Conservation (phyloP, 768 basidiomycete species). For the Grammothele lineata region DNA sequence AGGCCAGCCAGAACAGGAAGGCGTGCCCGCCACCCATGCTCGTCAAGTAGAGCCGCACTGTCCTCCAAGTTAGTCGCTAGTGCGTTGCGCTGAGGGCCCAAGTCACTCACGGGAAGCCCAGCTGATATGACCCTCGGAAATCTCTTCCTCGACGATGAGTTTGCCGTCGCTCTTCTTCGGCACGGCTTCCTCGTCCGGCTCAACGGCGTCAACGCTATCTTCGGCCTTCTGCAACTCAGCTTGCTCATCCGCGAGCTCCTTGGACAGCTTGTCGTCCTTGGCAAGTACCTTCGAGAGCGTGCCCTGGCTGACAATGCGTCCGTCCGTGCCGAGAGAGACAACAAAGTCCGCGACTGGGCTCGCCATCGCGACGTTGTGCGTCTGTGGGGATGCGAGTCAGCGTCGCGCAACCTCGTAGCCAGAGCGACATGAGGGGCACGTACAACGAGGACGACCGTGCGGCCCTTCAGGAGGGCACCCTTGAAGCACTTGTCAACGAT, state of each 20-base stretch:
- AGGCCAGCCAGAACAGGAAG: slow-evolving; percentile 26
- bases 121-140: neutral
- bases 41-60: slow-evolving; percentile 29
- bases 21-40: slow-evolving; percentile 23
- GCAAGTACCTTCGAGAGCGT: slow-evolving; percentile 8
- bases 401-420: neutral
- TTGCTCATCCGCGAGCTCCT: neutral
- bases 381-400: slow-evolving; percentile 2
- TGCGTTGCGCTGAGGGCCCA: neutral
- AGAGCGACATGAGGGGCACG: slow-evolving; percentile 10
- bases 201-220: neutral
- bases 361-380: slow-evolving; percentile 20
- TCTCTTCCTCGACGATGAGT: neutral
- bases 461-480: slow-evolving; percentile 40
- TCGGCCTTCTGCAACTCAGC: neutral
- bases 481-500: slow-evolving; percentile 45
- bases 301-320: slow-evolving; percentile 11
- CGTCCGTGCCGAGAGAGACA: slow-evolving; percentile 15
- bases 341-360: slow-evolving; percentile 18
- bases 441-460: slow-evolving; percentile 49
- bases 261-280: neutral
- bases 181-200: neutral
- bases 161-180: neutral
- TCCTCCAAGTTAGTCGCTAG: neutral
- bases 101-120: neutral